Conservation (phyloP, 164 flowering plant species). For the Magnolia sinica region DNA sequence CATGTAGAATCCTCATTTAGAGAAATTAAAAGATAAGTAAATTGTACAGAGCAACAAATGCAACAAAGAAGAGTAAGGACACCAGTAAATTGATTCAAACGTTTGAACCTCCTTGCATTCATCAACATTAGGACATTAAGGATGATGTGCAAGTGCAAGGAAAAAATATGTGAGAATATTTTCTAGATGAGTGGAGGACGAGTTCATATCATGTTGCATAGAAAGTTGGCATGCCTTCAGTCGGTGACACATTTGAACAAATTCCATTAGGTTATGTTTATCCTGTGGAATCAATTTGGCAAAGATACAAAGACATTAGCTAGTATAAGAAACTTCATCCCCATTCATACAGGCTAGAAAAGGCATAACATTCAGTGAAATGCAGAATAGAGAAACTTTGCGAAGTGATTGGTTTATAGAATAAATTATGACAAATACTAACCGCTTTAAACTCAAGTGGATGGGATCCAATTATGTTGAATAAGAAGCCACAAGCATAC, state of each 20-base stretch:
- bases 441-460: too few relatives aligned
- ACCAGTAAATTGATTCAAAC: slow-evolving; percentile 78
- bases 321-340: too few relatives aligned
- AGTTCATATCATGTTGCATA: slow-evolving; percentile 51
- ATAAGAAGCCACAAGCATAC: too few relatives aligned
- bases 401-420: too few relatives aligned
- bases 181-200: slow-evolving; percentile 60
- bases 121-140: slow-evolving; percentile 60
- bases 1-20: not conserved
- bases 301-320: not conserved
- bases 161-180: slow-evolving; percentile 70
- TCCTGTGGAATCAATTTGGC: slow-evolving; percentile 40
- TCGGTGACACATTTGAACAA: slow-evolving; percentile 70
- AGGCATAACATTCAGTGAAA: too few relatives aligned
- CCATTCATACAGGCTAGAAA: too few relatives aligned
- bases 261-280: slow-evolving; percentile 69
- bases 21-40: not conserved
- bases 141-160: slow-evolving; percentile 83
- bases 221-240: slow-evolving; percentile 57
- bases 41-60: not conserved
- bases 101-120: slow-evolving; percentile 67
- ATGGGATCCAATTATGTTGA: too few relatives aligned
- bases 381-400: too few relatives aligned
- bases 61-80: slow-evolving; percentile 7
- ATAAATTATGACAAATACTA: too few relatives aligned